A percentile compares a stretch with the other conserved stretches of the same genome.
Conservation (phyloP, 768 basidiomycete genomes). For the Coprinopsis marcescibilis region DNA sequence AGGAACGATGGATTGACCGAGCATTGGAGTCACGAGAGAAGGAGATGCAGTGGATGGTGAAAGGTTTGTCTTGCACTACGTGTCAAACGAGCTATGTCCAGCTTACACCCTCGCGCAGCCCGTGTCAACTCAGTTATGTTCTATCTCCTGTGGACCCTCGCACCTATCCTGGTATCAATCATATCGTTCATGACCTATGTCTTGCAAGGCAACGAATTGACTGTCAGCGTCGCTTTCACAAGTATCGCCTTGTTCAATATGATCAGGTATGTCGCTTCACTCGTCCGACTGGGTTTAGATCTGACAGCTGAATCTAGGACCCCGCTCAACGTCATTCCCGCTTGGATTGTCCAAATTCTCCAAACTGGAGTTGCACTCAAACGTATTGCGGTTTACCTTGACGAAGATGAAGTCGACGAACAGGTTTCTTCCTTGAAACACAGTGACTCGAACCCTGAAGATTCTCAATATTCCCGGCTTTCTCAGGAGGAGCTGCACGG, state of each 20-base stretch:
- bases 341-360: conserved; percentile 73
- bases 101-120: conserved; percentile 29
- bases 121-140: conserved; percentile 72
- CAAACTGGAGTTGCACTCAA: conserved; percentile 64
- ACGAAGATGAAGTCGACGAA: conserved; percentile 63
- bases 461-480: conserved; percentile 19
- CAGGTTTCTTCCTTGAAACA: conserved; percentile 62
- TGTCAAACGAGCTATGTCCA: neutral
- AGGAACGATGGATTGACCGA: conserved; percentile 67
- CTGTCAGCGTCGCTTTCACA: conserved; percentile 80
- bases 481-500: conserved; percentile 23
- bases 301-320: conserved; percentile 28
- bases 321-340: conserved; percentile 76
- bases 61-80: conserved; percentile 33
- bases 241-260: conserved; percentile 81
- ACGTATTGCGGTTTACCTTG: conserved; percentile 61
- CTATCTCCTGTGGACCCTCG: conserved; percentile 62
- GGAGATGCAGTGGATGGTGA: conserved; percentile 77
- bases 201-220: conserved; percentile 65
- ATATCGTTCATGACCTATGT: conserved; percentile 75
- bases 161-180: conserved; percentile 77
- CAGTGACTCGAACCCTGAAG: neutral
- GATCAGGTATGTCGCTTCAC: conserved; percentile 49
- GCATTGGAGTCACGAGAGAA: conserved; percentile 56
- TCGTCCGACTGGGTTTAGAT: neutral